Base-by-base conservation (phyloP, 257 asterid genomes). In the Schizonepeta tenuifolia region DNA sequence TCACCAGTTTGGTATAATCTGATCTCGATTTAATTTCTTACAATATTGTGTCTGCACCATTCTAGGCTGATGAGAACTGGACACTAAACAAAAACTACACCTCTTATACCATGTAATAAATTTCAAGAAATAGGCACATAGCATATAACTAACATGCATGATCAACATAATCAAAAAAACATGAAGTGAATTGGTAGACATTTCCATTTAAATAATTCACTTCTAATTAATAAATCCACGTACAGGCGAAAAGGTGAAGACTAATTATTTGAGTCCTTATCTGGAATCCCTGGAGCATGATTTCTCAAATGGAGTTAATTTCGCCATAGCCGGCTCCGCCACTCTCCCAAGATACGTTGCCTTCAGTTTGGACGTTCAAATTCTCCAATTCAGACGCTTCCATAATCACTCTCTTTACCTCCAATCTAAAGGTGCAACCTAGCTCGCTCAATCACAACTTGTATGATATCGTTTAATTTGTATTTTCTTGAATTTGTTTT, bases 281-380 rank as follows among this genome's bases (percentile, higher is more conserved):
- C 62, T 86, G 72, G 87, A 83, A 13, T 75, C 88, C 5, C 0
- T 82, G 46, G 84, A 70, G 47, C 69, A 78, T 17, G 62, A 82
- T 75, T 86, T 75, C 75, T 59, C 71, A 10, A 83, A 74, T 22
- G 91, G 91, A 21, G 88, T 41, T 21, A 83, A 86, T 46, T 86
- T 86, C 71, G 88, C 91, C 10, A 31, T 80, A 21, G 40, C 38
- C 20, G 87, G 91, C 14, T 63, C 88, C 22, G 44, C 80, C 47
- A 77, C 84, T 36, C 76, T 70, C 74, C 87, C 90, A 2, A 58
- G 31, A 56, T 51, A 51, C 5, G 43, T 10, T 7, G 78, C 76
- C 0, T 86, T 77, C 54, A 82, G 65, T 53, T 80, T 86, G 82
- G 15, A 22, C 6, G 14, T 72, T 64, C 91, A 86, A 56, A 10